These are phyloP conservation scores for Ganoderma lucidum DNA, from an alignment of 1,284 basidiomycete species.

Conservation along the genomic window DNA sequence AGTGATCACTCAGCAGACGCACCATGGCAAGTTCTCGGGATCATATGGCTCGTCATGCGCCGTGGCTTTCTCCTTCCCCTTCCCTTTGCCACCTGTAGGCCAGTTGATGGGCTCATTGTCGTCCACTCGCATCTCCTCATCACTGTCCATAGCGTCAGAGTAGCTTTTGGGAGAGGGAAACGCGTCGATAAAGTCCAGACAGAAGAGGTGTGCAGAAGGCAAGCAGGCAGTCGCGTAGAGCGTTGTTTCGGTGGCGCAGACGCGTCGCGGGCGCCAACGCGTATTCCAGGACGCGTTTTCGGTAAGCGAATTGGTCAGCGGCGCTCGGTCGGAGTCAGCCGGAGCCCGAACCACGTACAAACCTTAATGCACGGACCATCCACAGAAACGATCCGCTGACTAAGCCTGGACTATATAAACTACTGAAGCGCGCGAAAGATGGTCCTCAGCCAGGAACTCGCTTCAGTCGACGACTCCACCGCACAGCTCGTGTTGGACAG, in stretches of 20 bases:
- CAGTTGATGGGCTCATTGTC: constrained; percentile 52
- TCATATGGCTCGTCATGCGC: constrained; percentile 52
- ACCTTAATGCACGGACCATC: constrained; percentile 54
- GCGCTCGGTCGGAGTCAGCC: constrained; percentile 21
- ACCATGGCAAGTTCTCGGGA: constrained; percentile 80
- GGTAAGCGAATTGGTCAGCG: constrained; percentile 33
- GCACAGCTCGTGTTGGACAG: constrained; percentile 82
- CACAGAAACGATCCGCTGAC: constrained; percentile 39
- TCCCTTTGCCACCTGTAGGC: constrained; percentile 42
- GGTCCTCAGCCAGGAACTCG: constrained; percentile 51
- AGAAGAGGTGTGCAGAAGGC: not conserved
- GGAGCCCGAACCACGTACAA: constrained; percentile 5
- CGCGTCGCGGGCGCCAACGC: constrained; percentile 30
- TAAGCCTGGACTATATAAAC: constrained; percentile 34
- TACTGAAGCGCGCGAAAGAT: constrained; percentile 17
- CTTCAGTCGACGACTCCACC: constrained; percentile 90
- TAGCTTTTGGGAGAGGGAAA: not conserved
- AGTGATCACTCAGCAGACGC: constrained; percentile 34
- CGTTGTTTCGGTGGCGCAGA: not conserved
- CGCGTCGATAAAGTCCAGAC: constrained; percentile 2
- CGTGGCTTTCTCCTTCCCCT: constrained; percentile 75
- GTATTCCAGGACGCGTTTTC: constrained; percentile 34
- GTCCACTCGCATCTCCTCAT: constrained; percentile 61
- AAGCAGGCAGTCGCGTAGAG: too few relatives aligned
- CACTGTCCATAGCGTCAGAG: constrained; percentile 56